Evolutionary conservation across 768 basidiomycete genomes (phyloP).

Genomic region (Cyathus striatus): DNA sequence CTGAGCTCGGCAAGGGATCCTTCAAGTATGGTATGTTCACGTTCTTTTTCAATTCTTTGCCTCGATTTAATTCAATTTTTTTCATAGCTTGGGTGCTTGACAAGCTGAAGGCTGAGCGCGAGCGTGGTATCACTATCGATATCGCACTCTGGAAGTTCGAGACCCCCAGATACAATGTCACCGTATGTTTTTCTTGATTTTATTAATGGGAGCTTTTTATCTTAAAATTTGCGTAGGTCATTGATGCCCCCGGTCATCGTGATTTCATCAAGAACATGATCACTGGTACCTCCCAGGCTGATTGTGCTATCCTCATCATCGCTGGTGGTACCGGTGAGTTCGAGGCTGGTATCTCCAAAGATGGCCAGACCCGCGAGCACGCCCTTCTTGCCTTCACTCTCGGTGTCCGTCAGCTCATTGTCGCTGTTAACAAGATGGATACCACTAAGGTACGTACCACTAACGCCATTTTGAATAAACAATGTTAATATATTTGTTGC

Average conservation of each 20-base stretch:
- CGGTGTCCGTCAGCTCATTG: slow-evolving; percentile 99
- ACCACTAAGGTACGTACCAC: slow-evolving; percentile 89
- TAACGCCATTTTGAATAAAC: too few relatives aligned
- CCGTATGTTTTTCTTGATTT: slow-evolving; percentile 45
- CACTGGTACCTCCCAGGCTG: slow-evolving; percentile 99
- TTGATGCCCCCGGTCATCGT: slow-evolving; percentile 99
- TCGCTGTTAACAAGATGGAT: slow-evolving; percentile 99
- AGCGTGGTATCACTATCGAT: slow-evolving; percentile 99
- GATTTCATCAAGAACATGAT: slow-evolving; percentile 99
- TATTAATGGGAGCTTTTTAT: slow-evolving; percentile 11
- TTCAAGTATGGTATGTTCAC: slow-evolving; percentile 85
- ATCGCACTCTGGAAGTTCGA: slow-evolving; percentile 99
- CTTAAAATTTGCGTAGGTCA: slow-evolving; percentile 57
- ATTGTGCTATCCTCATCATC: slow-evolving; percentile 99
- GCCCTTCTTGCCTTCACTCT: slow-evolving; percentile 99
- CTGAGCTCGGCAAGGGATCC: slow-evolving; percentile 99
- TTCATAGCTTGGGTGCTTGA: slow-evolving; percentile 96
- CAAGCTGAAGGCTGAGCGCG: slow-evolving; percentile 99
- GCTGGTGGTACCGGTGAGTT: slow-evolving; percentile 99
- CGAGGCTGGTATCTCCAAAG: slow-evolving; percentile 99
- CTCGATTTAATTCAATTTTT: slow-evolving; percentile 16
- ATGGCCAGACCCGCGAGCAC: slow-evolving; percentile 99
- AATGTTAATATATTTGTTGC: slow-evolving; percentile 8
- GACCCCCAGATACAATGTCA: slow-evolving; percentile 94
- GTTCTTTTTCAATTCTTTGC: not conserved